Percentiles rank a stretch among this genome's conserved stretches.
phyloP scores from a whole-genome alignment of 116 monocot genomes.

The Trichopus zeylanicus region DNA sequence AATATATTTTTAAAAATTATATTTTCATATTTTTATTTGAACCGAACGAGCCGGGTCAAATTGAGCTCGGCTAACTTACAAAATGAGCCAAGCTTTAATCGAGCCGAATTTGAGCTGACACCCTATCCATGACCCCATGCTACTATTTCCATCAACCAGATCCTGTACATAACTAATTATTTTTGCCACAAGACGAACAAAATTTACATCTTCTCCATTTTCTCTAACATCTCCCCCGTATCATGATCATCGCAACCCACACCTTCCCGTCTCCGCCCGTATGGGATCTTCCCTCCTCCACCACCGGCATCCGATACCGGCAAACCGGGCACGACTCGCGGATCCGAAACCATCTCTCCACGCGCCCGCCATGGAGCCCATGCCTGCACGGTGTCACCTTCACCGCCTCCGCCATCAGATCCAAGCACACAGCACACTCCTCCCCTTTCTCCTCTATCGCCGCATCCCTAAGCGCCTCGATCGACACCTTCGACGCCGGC shows the following conservation, averaged over 20 bases:
- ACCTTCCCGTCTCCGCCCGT: constrained; percentile 8
- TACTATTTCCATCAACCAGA: too few species aligned
- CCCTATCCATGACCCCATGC: too few species aligned
- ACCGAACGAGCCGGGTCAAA: too few species aligned
- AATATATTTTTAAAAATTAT: too few species aligned
- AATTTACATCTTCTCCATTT: too few species aligned
- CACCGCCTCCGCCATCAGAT: constrained; percentile 14
- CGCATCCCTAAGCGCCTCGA: constrained; percentile 38
- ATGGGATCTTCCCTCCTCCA: constrained; percentile 17
- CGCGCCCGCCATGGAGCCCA: constrained; percentile 55
- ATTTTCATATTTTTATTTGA: too few species aligned
- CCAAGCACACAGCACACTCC: constrained; percentile 62
- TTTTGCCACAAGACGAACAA: too few species aligned
- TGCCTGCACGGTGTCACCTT: constrained; percentile 83
- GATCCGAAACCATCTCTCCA: constrained; percentile 63
- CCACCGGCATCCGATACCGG: constrained; percentile 52
- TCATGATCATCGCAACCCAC: constrained; percentile 1
- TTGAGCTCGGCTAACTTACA: too few species aligned
- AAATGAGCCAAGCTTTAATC: too few species aligned
- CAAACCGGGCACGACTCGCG: constrained; percentile 73
- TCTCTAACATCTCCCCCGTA: not conserved
- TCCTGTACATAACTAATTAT: too few species aligned
- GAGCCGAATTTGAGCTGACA: too few species aligned
- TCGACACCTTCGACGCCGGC: constrained; percentile 58
- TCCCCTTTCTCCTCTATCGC: constrained; percentile 3